Percentiles rank a stretch among this genome's conserved stretches.
Conservation (phyloP, 2,329 filamentous ascomycete species). For the Phyllosticta citribraziliensis region DNA sequence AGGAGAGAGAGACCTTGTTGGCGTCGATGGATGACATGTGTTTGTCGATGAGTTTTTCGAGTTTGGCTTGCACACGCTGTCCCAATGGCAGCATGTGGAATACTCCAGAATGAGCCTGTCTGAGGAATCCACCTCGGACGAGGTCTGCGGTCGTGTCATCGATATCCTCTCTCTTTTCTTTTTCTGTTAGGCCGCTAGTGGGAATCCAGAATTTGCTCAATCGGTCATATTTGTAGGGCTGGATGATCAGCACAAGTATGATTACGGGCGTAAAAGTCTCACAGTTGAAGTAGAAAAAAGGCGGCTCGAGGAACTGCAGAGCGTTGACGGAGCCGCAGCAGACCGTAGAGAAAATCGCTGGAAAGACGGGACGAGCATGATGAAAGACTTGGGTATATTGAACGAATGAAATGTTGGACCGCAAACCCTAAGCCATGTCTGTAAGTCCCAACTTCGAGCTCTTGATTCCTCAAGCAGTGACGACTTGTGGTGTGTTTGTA, state of each 20-base stretch:
- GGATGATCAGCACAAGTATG: background rate
- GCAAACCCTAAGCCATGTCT: background rate
- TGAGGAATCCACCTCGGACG: constrained; percentile 36
- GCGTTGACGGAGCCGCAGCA: background rate
- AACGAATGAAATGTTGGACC: background rate
- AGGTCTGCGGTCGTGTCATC: constrained; percentile 36
- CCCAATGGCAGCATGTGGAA: constrained; percentile 89
- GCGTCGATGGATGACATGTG: constrained; percentile 73
- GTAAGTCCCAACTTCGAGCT: background rate
- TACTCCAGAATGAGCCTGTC: constrained; percentile 69
- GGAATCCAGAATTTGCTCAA: constrained; percentile 74
- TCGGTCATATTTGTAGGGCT: constrained; percentile 44
- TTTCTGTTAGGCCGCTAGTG: constrained; percentile 55
- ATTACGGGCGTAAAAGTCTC: background rate
- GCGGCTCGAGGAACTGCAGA: background rate
- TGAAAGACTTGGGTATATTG: background rate
- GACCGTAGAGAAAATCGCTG: background rate
- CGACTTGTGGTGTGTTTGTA: background rate
- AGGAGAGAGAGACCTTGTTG: constrained; percentile 72
- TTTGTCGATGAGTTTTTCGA: constrained; percentile 76
- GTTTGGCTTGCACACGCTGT: constrained; percentile 75
- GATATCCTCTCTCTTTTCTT: constrained; percentile 38
- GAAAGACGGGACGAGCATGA: constrained; percentile 7
- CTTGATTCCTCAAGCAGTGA: background rate
- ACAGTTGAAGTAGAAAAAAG: background rate